Percentiles rank a stretch among this genome's conserved stretches.
Evolutionary conservation across 1,284 basidiomycete genomes (phyloP).

Genomic region (Pseudozyma sp.): DNA sequence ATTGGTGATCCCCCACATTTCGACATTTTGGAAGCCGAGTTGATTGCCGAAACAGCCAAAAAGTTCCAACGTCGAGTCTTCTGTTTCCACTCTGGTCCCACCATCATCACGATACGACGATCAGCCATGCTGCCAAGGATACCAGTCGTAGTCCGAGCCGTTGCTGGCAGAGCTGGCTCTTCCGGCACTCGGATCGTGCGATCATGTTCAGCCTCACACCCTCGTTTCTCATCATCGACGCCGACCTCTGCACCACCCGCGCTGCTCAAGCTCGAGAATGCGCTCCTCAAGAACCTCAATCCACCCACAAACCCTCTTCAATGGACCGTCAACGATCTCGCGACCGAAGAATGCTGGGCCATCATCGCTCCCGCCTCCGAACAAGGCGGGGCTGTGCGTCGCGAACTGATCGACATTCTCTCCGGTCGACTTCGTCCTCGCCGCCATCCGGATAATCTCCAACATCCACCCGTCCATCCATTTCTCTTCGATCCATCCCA

Average conservation of each 20-base stretch:
- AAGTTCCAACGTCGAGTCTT: no score
- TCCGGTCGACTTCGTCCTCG: conserved; percentile 28
- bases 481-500: conserved; percentile 28
- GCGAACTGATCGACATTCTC: conserved; percentile 47
- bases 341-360: conserved; percentile 59
- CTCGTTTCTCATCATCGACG: conserved; percentile 5
- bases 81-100: no score
- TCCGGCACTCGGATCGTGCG: no score
- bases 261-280: conserved; percentile 22
- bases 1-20: no score
- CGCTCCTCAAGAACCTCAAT: background rate
- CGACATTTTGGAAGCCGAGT: no score
- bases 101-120: no score
- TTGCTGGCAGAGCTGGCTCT: no score
- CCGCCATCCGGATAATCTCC: background rate
- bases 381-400: conserved; percentile 48
- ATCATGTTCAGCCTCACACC: no score
- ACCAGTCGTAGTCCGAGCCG: no score
- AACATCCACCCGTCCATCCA: conserved; percentile 34
- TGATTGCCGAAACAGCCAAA: no score
- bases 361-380: conserved; percentile 58
- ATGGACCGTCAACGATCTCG: conserved; percentile 54
- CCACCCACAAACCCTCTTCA: conserved; percentile 2
- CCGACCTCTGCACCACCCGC: conserved; percentile 11
- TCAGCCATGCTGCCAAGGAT: no score